Evolutionary conservation across 495 filamentous ascomycete genomes (phyloP).

Genomic region (Pyronema domesticum): DNA sequence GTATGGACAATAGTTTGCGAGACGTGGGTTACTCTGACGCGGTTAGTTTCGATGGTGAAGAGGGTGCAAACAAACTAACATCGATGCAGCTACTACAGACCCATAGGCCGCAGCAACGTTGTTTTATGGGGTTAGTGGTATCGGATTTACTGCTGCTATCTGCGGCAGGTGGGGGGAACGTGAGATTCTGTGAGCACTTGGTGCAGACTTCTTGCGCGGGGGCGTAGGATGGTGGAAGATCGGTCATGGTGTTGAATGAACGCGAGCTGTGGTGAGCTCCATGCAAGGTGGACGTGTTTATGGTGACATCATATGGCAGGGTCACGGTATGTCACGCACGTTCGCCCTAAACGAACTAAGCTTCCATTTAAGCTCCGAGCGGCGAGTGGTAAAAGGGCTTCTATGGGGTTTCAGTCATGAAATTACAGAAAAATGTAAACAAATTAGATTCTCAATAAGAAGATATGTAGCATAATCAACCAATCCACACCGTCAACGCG

Average conservation of each 20-base stretch:
- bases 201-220: neutral
- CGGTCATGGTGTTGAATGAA: neutral
- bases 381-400: no score
- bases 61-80: slow-evolving; percentile 24
- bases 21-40: slow-evolving; percentile 43
- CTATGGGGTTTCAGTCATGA: no score
- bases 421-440: no score
- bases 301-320: neutral
- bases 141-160: no score
- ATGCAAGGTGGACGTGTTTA: neutral
- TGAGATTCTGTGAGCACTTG: neutral
- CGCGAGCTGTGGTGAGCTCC: neutral
- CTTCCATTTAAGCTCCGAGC: no score
- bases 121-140: neutral
- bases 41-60: neutral
- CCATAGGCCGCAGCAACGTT: slow-evolving; percentile 44
- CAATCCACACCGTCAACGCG: no score
- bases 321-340: no score
- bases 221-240: neutral
- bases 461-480: no score
- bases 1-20: slow-evolving; percentile 48
- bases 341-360: no score
- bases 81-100: slow-evolving; percentile 52
- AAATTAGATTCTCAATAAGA: no score
- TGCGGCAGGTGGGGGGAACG: neutral